Evolutionary conservation across 176 grass and related monocot species (phyloP).

Genomic region (Poa pratensis): DNA sequence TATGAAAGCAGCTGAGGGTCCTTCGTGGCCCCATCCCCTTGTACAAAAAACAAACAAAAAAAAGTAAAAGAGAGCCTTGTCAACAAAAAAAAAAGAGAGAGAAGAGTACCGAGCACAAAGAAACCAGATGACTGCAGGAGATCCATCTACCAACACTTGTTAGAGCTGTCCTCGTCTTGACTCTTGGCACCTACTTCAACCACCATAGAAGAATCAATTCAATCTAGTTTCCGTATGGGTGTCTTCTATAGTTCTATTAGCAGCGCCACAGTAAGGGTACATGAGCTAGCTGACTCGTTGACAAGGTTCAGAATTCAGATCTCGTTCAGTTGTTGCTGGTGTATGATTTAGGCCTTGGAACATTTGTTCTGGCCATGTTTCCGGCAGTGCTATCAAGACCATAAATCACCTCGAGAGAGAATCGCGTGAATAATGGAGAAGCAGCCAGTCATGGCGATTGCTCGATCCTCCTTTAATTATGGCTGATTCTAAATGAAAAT

Average conservation of each 20-base stretch:
- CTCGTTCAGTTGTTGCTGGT: background rate
- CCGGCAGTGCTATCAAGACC: background rate
- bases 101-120: background rate
- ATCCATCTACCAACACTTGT: background rate
- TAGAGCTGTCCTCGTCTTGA: background rate
- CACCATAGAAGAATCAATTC: conserved; percentile 11
- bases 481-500: no score
- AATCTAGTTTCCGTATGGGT: background rate
- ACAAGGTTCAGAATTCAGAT: background rate
- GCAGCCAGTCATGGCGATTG: background rate
- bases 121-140: no score
- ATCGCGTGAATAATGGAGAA: background rate
- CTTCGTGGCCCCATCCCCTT: no score
- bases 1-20: no score
- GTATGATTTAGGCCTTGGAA: background rate
- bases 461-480: background rate
- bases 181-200: conserved; percentile 14
- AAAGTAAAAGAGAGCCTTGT: no score
- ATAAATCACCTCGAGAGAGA: background rate
- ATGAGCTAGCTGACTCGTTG: background rate
- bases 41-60: no score
- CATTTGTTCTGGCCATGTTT: background rate
- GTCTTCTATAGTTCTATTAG: background rate
- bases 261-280: background rate
- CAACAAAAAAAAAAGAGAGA: no score